phyloP scores from a whole-genome alignment of 495 filamentous ascomycete genomes.

The Lepraria neglecta region DNA sequence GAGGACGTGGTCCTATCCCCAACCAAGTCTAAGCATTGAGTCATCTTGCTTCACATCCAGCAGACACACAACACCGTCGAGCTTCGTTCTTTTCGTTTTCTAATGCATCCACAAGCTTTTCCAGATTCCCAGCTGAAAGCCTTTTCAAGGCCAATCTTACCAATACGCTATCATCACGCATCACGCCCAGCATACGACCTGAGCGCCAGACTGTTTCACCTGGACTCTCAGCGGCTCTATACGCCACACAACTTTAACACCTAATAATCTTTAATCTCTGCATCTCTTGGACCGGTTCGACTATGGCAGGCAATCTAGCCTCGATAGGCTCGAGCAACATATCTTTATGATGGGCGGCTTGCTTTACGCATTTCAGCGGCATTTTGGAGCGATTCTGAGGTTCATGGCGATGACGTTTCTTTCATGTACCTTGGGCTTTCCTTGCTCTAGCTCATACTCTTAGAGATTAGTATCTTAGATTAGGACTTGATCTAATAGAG shows the following conservation, averaged over 20 bases:
- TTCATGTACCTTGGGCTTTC: slow-evolving; percentile 1
- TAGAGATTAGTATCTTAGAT: not conserved
- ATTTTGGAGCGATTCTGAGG: slow-evolving; percentile 18
- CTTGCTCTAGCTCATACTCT: not conserved
- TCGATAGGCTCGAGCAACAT: slow-evolving; percentile 6
- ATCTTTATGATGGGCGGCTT: slow-evolving; percentile 17
- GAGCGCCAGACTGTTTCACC: not conserved
- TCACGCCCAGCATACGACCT: not conserved
- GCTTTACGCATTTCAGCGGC: slow-evolving; percentile 20
- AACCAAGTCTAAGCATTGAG: slow-evolving; percentile 27
- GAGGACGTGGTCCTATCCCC: slow-evolving; percentile 19
- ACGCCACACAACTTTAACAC: not conserved
- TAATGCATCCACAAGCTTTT: not conserved
- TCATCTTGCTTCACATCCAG: not conserved
- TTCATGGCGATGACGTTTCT: slow-evolving; percentile 1
- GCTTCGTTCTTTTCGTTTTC: not conserved
- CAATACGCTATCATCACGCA: slow-evolving; percentile 12
- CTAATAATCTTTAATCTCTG: not conserved
- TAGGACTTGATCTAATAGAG: slow-evolving; percentile 9
- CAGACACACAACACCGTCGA: not conserved
- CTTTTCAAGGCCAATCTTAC: not conserved
- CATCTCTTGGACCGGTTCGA: slow-evolving; percentile 8
- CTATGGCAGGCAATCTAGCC: slow-evolving; percentile 14
- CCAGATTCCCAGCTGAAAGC: not conserved
- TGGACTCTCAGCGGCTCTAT: not conserved